A percentile compares a stretch with the other conserved stretches of the same genome.
Evolutionary conservation across 2,329 filamentous ascomycete species (phyloP).

Genomic region (Curvularia hawaiiensis): DNA sequence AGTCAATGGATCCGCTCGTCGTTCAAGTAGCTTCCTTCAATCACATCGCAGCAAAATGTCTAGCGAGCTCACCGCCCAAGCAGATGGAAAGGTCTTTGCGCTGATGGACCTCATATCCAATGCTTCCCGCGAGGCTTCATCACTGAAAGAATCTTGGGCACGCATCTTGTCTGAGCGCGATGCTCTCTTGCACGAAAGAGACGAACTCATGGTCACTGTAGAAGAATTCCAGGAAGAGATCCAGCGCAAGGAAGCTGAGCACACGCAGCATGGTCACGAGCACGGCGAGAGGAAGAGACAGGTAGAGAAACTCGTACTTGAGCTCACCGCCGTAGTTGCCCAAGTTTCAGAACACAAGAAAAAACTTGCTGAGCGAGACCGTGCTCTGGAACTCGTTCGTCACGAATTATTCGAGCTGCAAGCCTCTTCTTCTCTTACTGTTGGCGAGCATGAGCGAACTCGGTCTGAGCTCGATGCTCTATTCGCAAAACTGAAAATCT

Average conservation of each 20-base stretch:
- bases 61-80: constrained; percentile 30
- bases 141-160: constrained; percentile 33
- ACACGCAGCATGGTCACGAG: constrained; percentile 30
- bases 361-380: constrained; percentile 29
- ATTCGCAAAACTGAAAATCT: constrained; percentile 23
- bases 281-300: constrained; percentile 28
- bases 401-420: constrained; percentile 26
- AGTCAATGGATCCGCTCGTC: constrained; percentile 24
- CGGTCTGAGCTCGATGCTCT: constrained; percentile 25
- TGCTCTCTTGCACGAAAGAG: constrained; percentile 24
- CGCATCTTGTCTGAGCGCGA: constrained; percentile 36
- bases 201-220: constrained; percentile 25
- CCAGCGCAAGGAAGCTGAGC: constrained; percentile 30
- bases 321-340: constrained; percentile 27
- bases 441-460: constrained; percentile 25
- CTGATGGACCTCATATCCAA: constrained; percentile 36
- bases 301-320: constrained; percentile 29
- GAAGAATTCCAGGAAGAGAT: constrained; percentile 32
- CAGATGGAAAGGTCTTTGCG: constrained; percentile 36
- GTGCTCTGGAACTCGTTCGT: constrained; percentile 24
- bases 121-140: constrained; percentile 31
- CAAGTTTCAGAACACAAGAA: constrained; percentile 31
- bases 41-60: constrained; percentile 35
- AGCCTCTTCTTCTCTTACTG: constrained; percentile 10
- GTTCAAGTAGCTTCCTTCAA: constrained; percentile 29